Base-by-base conservation (phyloP, 2,329 filamentous ascomycete genomes). In the Penicillium hesseltinei region DNA sequence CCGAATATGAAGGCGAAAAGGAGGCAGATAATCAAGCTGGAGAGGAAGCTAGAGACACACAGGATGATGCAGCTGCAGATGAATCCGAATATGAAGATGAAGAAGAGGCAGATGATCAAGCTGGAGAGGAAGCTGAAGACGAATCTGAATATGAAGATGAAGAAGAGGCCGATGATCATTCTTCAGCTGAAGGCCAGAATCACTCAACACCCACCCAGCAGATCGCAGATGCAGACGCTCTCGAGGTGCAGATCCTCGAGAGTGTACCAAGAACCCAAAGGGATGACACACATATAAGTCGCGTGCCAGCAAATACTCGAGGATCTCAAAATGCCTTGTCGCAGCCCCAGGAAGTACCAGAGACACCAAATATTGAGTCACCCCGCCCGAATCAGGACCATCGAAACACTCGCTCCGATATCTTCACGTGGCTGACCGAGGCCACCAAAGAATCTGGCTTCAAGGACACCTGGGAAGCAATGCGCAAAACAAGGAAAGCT, bases 401-500 rank as follows among this genome's bases (percentile, higher is more conserved):
- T 27, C 17, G 9, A 17, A 33, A 8, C 5, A 3, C 11, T 29
- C 35, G 33, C 11, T 23, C 36, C 17, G 17, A 35, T 23, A 47
- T 57, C n/a, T 57, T 57, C 29, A 42, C 21, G 4, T 57, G 54
- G 54, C 21, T 57, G 17, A 47, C 35, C 3, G 27, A 53, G 9
- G 27, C 42, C 21, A 53, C 44, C 9, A 46, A 42, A 21, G 49
- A 53, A 42, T 53, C 54, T 27, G 54, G n/a, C 5, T 57, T 57
- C n/a, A 47, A 57, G 29, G 42, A 53, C 4, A 35, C 29, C n/a
- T 57, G 54, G 54, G 35, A 47, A 11, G 35, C 31, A 19, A 47
- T 57, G 5, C 35, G 42, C 35, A 11, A 2, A 15, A 27, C 17
- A 29, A 46, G 54, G 17, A 52, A 25, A 23, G 2, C 2, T 6